Evolutionary conservation across 768 basidiomycete species (phyloP).

Genomic region (Trametes cingulata): DNA sequence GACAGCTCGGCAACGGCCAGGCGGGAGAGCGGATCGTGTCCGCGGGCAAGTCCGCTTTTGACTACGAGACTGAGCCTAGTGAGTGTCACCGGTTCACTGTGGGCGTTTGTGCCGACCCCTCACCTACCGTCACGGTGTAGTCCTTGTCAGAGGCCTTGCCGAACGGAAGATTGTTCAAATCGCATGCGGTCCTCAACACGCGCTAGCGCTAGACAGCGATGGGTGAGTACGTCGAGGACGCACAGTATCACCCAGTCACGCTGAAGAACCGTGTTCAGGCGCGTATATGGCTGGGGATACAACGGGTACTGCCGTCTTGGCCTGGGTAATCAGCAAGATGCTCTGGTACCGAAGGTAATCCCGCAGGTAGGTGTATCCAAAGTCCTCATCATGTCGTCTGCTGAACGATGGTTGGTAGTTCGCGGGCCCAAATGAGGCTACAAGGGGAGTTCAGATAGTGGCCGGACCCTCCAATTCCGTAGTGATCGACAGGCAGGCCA

Average conservation of each 20-base stretch:
- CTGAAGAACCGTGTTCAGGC: slow-evolving; percentile 39
- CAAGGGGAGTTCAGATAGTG: slow-evolving; percentile 60
- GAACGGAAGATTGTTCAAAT: slow-evolving; percentile 81
- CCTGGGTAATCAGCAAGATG: slow-evolving; percentile 81
- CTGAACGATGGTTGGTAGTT: slow-evolving; percentile 47
- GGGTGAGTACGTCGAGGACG: slow-evolving; percentile 47
- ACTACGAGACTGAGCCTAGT: slow-evolving; percentile 74
- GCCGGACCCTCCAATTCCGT: slow-evolving; percentile 87
- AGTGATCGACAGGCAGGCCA: slow-evolving; percentile 80
- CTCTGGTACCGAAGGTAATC: slow-evolving; percentile 76
- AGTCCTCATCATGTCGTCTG: background rate
- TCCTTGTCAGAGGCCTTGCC: slow-evolving; percentile 73
- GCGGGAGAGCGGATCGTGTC: slow-evolving; percentile 91
- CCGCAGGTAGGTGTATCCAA: slow-evolving; percentile 59
- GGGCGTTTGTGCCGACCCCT: no score
- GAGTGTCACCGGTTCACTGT: slow-evolving; percentile 26
- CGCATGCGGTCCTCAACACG: slow-evolving; percentile 86
- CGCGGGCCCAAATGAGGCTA: slow-evolving; percentile 64
- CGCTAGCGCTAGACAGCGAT: slow-evolving; percentile 73
- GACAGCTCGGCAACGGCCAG: slow-evolving; percentile 89
- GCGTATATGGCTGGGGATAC: slow-evolving; percentile 86
- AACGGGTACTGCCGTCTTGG: slow-evolving; percentile 92
- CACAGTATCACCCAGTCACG: no score
- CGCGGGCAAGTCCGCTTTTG: slow-evolving; percentile 82
- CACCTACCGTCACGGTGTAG: no score